These are phyloP conservation scores for Excoecaria cochinchinensis DNA, from an alignment of 345 rosid genomes.

Conservation along the genomic window DNA sequence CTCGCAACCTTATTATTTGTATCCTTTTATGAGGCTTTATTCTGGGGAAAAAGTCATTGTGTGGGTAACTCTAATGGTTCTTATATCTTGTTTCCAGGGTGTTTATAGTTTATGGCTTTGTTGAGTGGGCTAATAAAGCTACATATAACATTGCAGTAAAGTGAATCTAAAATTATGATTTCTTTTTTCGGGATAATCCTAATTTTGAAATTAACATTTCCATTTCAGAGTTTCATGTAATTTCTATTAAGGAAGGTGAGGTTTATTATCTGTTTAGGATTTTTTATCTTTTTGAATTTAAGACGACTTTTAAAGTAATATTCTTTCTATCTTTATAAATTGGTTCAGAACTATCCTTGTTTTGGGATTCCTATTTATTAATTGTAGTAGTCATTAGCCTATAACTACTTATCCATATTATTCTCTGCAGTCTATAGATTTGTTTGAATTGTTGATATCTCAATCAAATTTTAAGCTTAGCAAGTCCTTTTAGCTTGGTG, in stretches of 20 bases:
- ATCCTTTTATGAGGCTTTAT: background rate
- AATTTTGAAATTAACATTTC: too few relatives aligned
- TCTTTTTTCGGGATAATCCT: background rate
- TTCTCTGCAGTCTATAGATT: background rate
- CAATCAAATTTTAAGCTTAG: background rate
- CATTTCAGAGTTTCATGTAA: too few relatives aligned
- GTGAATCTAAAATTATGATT: background rate
- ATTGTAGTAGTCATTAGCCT: background rate
- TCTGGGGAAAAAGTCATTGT: background rate
- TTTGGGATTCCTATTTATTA: background rate
- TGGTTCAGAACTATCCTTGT: background rate
- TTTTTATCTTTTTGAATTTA: too few relatives aligned
- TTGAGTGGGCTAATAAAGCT: background rate
- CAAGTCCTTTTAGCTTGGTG: too few relatives aligned
- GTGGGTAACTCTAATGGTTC: background rate
- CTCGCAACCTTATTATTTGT: background rate
- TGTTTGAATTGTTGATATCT: background rate
- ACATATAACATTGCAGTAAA: background rate
- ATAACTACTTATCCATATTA: too few relatives aligned
- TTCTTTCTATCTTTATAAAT: too few relatives aligned
- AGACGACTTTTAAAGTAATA: background rate
- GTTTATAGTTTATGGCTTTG: background rate
- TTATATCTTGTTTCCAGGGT: background rate
- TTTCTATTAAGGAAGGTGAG: background rate
- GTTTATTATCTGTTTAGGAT: background rate